A percentile compares a stretch with the other conserved stretches of the same genome.
Evolutionary conservation across 257 asterid species (phyloP).

Genomic region (Gynochthodes officinalis): DNA sequence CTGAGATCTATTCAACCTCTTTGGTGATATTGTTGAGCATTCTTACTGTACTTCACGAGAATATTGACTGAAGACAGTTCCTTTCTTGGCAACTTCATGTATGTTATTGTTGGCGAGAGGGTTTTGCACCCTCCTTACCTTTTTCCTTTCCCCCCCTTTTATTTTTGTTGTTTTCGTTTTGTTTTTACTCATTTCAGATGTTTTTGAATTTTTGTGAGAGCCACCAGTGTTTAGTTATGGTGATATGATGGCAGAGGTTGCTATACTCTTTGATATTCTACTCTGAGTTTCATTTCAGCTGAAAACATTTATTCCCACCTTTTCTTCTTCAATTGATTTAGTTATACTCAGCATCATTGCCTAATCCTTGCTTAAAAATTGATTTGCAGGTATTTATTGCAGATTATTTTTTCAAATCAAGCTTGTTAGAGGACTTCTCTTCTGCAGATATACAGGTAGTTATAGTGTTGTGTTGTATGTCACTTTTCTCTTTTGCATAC

Average conservation of each 20-base stretch:
- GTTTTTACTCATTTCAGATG: background rate
- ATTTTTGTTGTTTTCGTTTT: background rate
- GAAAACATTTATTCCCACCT: background rate
- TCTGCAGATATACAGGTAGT: conserved; percentile 80
- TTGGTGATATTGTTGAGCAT: background rate
- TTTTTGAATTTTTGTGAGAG: background rate
- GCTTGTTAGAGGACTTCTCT: conserved; percentile 67
- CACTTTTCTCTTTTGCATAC: background rate
- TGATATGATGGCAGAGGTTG: background rate
- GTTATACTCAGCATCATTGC: background rate
- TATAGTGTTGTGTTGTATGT: background rate
- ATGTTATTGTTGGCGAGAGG: background rate
- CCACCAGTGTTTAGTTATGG: background rate
- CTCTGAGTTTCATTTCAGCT: background rate
- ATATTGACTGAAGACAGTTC: background rate
- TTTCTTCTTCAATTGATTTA: conserved; percentile 6
- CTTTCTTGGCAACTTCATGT: background rate
- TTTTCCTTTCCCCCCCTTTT: too few relatives aligned
- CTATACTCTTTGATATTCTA: background rate
- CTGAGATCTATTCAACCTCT: background rate
- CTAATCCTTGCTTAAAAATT: conserved; percentile 1
- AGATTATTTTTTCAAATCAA: conserved; percentile 87
- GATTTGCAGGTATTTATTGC: conserved; percentile 75
- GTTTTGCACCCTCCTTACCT: background rate
- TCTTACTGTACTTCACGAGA: background rate